Conservation (phyloP, 2,329 filamentous ascomycete genomes). For the Calonectria pteridis region DNA sequence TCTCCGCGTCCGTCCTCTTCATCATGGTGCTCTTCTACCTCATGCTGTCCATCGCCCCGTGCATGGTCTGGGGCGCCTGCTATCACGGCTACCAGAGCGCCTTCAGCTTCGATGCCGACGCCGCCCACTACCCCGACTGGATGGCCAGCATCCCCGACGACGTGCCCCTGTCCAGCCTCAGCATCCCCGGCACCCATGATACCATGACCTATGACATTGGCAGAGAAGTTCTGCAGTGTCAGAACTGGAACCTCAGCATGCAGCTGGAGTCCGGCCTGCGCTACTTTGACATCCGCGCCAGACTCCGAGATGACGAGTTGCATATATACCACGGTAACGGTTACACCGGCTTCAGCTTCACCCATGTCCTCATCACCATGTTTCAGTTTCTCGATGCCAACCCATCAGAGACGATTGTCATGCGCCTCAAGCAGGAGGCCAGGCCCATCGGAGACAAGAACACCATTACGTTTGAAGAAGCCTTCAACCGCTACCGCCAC, state of each 20-base stretch:
- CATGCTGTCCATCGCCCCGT: slow-evolving; percentile 44
- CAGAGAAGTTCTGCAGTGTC: slow-evolving; percentile 56
- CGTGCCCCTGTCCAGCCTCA: slow-evolving; percentile 57
- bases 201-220: slow-evolving; percentile 62
- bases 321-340: slow-evolving; percentile 61
- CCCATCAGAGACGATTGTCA: slow-evolving; percentile 60
- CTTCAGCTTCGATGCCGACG: slow-evolving; percentile 59
- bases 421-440: slow-evolving; percentile 65
- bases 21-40: slow-evolving; percentile 43
- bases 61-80: slow-evolving; percentile 44
- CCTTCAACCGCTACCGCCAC: slow-evolving; percentile 57
- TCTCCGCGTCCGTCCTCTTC: slow-evolving; percentile 37
- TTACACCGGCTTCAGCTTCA: slow-evolving; percentile 59
- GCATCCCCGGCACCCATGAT: slow-evolving; percentile 66
- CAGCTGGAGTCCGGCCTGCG: slow-evolving; percentile 62
- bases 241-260: slow-evolving; percentile 58
- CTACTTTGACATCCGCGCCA: slow-evolving; percentile 63
- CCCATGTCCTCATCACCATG: slow-evolving; percentile 57
- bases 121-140: slow-evolving; percentile 53
- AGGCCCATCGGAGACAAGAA: slow-evolving; percentile 50
- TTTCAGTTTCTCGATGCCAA: slow-evolving; percentile 60
- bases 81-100: slow-evolving; percentile 46
- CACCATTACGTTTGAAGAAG: slow-evolving; percentile 58
- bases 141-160: slow-evolving; percentile 58
- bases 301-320: slow-evolving; percentile 57